These are phyloP conservation scores for Dionaea muscipula DNA, from an alignment of 179 eudicot species.

Conservation along the genomic window DNA sequence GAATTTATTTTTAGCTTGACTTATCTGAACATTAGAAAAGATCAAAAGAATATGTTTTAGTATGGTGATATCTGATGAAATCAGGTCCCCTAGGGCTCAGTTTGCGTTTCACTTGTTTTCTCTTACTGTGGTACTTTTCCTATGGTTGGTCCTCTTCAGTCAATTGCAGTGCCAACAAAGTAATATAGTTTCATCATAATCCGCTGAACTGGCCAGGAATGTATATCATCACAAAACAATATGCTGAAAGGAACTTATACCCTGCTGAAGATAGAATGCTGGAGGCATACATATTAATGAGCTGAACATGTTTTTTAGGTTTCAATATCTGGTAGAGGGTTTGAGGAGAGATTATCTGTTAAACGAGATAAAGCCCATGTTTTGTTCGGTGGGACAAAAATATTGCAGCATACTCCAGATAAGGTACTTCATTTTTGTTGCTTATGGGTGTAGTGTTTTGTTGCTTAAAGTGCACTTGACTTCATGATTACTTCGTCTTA, in stretches of 20 bases:
- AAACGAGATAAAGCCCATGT: conserved; percentile 76
- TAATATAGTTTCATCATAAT: too few relatives aligned
- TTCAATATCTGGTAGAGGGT: conserved; percentile 49
- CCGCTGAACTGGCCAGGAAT: too few relatives aligned
- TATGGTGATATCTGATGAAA: too few relatives aligned
- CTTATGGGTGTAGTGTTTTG: background rate
- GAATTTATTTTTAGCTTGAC: too few relatives aligned
- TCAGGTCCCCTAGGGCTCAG: too few relatives aligned
- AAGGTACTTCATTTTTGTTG: conserved; percentile 33
- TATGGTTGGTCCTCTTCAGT: background rate
- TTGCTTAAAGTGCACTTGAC: background rate
- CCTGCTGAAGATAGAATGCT: background rate
- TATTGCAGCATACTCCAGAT: conserved; percentile 92
- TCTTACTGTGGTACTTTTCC: background rate
- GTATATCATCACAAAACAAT: too few relatives aligned
- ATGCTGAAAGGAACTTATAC: too few relatives aligned
- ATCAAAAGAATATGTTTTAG: too few relatives aligned
- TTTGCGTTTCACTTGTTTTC: background rate
- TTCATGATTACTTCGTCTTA: background rate
- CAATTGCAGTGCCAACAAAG: too few relatives aligned
- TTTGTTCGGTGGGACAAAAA: conserved; percentile 96
- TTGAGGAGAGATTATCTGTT: conserved; percentile 52
- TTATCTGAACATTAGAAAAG: too few relatives aligned
- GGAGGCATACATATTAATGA: conserved; percentile 1
- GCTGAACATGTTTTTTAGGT: conserved; percentile 47